Base-by-base conservation (phyloP, 1,139 yeast genomes). In the Pichia sp. region DNA sequence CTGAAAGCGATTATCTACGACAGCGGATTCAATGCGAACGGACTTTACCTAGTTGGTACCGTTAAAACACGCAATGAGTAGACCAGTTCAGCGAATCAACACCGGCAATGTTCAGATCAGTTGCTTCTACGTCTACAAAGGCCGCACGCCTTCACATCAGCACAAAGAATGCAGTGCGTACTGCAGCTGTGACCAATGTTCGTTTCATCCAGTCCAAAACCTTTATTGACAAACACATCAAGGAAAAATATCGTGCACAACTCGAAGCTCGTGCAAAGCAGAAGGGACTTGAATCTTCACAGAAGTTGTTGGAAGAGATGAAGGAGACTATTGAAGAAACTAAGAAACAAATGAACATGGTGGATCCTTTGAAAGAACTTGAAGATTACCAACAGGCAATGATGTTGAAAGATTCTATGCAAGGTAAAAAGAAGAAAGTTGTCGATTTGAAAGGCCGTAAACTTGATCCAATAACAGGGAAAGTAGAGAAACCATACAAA, bases 361-460 rank as follows among this genome's bases (percentile, higher is more conserved):
- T 80, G 13, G 94, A 85, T 53, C 94, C 94, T 1, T 62, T 84
- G 44, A 66, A 72, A 38, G 82, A 79, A 46, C 59, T 83, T 10
- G 80, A 77, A 47, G 74, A 72, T 39, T 72, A 67, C 49, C 80
- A 77, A 51, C 62, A 66, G 36, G 63, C 62, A 22, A 50, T 58
- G 39, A 60, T 60, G 38, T 56, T 55, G 2, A 35, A 50, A 21
- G 51, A 54, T 37, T 52, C 58, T 5, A n/a, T 37, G 12, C 38
- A 36, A 22, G 39, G 35, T 12, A 45, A 42, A 36, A 50, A 42
- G 31, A 46, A 44, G 13, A 21, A 36, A 13, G 36, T 44, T 20
- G 37, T 33, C 5, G 27, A 25, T 15, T 14, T 25, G 5, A 15
- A 16, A 3, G 32, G 37, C 26, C 27, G 27, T 21, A 30, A 47